Evolutionary conservation across 2,329 filamentous ascomycete species (phyloP).

Genomic region (Diplodia intermedia): DNA sequence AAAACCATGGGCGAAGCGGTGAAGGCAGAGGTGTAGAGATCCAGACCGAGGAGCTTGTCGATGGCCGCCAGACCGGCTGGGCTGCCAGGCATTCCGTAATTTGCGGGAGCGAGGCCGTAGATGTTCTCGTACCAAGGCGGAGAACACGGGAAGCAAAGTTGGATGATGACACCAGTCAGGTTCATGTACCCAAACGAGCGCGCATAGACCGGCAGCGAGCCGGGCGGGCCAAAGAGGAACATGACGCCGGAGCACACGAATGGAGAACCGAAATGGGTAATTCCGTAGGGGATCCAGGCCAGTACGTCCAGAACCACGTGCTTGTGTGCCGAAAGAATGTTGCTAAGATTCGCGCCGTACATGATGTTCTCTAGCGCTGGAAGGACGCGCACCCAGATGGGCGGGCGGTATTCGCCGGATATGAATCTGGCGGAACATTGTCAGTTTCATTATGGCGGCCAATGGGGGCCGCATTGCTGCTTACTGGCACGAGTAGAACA

Average conservation of each 20-base stretch:
- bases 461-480: constrained; percentile 48
- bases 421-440: constrained; percentile 72
- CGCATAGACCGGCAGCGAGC: constrained; percentile 83
- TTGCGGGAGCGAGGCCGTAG: constrained; percentile 87
- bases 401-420: constrained; percentile 83
- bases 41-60: constrained; percentile 86
- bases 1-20: constrained; percentile 90
- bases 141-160: constrained; percentile 90
- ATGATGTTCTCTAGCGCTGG: constrained; percentile 95
- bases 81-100: constrained; percentile 88
- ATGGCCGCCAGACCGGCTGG: constrained; percentile 89
- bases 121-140: constrained; percentile 97
- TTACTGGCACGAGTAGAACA: constrained; percentile 93
- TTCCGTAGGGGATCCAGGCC: constrained; percentile 91
- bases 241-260: constrained; percentile 78
- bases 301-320: constrained; percentile 82
- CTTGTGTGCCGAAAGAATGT: constrained; percentile 91
- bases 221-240: constrained; percentile 88
- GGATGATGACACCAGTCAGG: constrained; percentile 83
- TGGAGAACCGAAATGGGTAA: constrained; percentile 88
- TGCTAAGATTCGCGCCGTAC: constrained; percentile 94
- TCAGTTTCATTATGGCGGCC: constrained; percentile 10
- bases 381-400: constrained; percentile 94
- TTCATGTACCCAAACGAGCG: constrained; percentile 93
- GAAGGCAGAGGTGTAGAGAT: constrained; percentile 92